These are phyloP conservation scores for Tetraselmis chui DNA, from an alignment of 139 green algal species.

Conservation along the genomic window DNA sequence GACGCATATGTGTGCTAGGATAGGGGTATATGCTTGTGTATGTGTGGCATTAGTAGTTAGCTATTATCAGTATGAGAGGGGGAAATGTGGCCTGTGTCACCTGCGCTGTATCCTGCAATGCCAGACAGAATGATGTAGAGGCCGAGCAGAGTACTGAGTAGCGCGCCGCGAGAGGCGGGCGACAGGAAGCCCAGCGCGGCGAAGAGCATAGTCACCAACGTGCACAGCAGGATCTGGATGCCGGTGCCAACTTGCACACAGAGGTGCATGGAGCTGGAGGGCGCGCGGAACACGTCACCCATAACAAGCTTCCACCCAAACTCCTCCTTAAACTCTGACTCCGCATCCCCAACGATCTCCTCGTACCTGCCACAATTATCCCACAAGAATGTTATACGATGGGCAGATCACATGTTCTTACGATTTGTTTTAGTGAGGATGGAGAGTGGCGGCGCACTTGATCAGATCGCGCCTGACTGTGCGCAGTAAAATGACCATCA, in stretches of 20 bases:
- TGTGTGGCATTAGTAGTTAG: too few species aligned
- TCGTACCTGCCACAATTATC: conserved; percentile 90
- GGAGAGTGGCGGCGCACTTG: not conserved
- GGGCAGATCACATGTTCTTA: too few species aligned
- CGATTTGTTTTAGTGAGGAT: too few species aligned
- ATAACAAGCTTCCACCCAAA: conserved; percentile 94
- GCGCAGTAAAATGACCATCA: conserved; percentile 74
- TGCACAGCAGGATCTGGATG: conserved; percentile 77
- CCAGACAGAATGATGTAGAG: conserved; percentile 75
- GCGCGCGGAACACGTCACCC: conserved; percentile 88
- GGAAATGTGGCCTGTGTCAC: conserved; percentile 10
- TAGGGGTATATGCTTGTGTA: too few species aligned
- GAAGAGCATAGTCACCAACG: conserved; percentile 77
- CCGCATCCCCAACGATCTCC: conserved; percentile 72
- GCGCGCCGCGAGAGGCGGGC: conserved; percentile 74
- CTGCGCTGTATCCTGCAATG: conserved; percentile 35
- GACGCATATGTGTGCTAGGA: too few species aligned
- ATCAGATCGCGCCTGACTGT: not conserved
- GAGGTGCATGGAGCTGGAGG: conserved; percentile 45
- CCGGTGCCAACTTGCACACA: conserved; percentile 78
- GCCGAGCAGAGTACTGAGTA: conserved; percentile 78
- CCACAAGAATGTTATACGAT: too few species aligned
- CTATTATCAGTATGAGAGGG: too few species aligned
- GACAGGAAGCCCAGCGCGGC: conserved; percentile 91
- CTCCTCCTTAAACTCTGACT: conserved; percentile 61